Conservation (phyloP, 257 asterid species). For the Primulina eburnea region DNA sequence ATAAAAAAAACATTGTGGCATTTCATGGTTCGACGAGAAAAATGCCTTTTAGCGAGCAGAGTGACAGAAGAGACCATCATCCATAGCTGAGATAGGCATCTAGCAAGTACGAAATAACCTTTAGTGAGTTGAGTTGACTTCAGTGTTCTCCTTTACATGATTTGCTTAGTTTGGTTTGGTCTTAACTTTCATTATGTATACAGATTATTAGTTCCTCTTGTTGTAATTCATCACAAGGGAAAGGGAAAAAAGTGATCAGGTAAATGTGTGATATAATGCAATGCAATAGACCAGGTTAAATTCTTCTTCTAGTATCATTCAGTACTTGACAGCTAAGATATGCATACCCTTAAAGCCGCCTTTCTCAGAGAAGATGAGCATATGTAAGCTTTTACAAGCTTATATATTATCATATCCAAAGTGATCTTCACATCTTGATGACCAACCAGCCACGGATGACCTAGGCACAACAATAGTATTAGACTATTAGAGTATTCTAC, state of each 20-base stretch:
- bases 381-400: slow-evolving; percentile 79
- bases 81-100: background rate
- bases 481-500: background rate
- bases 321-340: background rate
- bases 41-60: background rate
- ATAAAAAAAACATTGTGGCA: too few species aligned
- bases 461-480: slow-evolving; percentile 35
- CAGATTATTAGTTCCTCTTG: background rate
- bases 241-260: background rate
- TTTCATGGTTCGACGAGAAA: background rate
- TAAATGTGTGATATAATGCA: background rate
- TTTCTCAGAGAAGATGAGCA: slow-evolving; percentile 85
- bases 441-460: slow-evolving; percentile 96
- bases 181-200: background rate
- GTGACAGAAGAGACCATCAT: background rate
- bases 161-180: background rate
- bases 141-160: background rate
- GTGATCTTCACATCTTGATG: slow-evolving; percentile 79
- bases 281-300: background rate
- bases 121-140: background rate
- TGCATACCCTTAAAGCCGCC: slow-evolving; percentile 78
- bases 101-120: too few species aligned
- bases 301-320: background rate
- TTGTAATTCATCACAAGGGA: background rate
- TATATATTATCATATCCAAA: slow-evolving; percentile 75